Evolutionary conservation across 352 stramenopile species (phyloP).

Genomic region (Globisporangium heterothallicum): DNA sequence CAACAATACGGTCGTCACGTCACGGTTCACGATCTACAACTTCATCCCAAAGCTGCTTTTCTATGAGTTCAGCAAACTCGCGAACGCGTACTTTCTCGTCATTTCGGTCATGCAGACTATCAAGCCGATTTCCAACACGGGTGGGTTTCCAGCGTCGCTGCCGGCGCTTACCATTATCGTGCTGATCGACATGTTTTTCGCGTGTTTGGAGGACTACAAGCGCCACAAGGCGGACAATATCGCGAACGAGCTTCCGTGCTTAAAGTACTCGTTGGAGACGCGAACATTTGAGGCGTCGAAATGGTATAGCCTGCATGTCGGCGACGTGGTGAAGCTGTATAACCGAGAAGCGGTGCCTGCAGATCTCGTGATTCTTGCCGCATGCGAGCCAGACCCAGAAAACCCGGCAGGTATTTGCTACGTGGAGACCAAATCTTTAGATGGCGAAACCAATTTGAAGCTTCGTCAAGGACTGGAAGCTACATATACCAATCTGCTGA

Average conservation of each 20-base stretch:
- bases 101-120: conserved; percentile 91
- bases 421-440: conserved; percentile 91
- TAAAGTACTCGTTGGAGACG: conserved; percentile 25
- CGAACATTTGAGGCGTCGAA: conserved; percentile 56
- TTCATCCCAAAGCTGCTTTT: conserved; percentile 90
- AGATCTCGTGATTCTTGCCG: conserved; percentile 84
- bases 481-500: conserved; percentile 64
- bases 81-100: conserved; percentile 93
- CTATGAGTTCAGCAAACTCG: conserved; percentile 88
- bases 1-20: conserved; percentile 83
- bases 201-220: conserved; percentile 88
- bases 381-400: conserved; percentile 61
- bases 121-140: conserved; percentile 90
- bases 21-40: conserved; percentile 88
- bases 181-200: conserved; percentile 90
- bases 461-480: conserved; percentile 73
- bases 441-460: conserved; percentile 93
- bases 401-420: conserved; percentile 84
- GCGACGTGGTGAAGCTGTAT: conserved; percentile 86
- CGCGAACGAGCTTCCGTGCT: conserved; percentile 76
- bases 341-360: conserved; percentile 86
- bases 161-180: conserved; percentile 91
- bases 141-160: conserved; percentile 85
- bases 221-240: conserved; percentile 83
- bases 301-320: conserved; percentile 80